Percentiles rank a stretch among this genome's conserved stretches.
Conservation (phyloP, 305 asterid genomes). For the Fraxinus floribunda region DNA sequence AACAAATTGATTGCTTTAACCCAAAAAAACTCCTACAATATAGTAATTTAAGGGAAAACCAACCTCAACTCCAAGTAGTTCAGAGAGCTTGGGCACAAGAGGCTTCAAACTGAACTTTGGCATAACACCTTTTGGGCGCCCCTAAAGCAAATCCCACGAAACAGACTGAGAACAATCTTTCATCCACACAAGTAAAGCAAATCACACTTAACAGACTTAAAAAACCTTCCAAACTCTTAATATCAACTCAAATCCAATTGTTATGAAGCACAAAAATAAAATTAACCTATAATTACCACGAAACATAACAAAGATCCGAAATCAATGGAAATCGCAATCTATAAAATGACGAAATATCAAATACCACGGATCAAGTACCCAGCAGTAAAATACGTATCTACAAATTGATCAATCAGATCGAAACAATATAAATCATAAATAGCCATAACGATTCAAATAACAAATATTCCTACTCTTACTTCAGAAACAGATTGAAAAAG, state of each 20-base stretch:
- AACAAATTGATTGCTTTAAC: neutral
- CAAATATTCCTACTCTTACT: neutral
- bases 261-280: neutral
- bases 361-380: neutral
- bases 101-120: conserved; percentile 41
- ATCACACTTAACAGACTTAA: neutral
- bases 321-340: neutral
- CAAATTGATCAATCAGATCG: neutral
- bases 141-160: conserved; percentile 15
- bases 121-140: conserved; percentile 41
- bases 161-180: neutral
- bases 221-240: neutral
- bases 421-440: neutral
- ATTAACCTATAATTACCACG: neutral
- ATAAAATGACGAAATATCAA: neutral
- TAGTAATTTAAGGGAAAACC: neutral
- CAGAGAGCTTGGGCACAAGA: conserved; percentile 39
- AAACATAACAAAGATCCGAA: neutral
- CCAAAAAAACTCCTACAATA: neutral
- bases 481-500: neutral
- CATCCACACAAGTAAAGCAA: neutral
- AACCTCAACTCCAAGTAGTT: conserved; percentile 41
- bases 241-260: neutral
- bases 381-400: neutral
- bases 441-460: neutral